Conservation (phyloP, 1,284 basidiomycete genomes). For the Marasmius tenuissimus region DNA sequence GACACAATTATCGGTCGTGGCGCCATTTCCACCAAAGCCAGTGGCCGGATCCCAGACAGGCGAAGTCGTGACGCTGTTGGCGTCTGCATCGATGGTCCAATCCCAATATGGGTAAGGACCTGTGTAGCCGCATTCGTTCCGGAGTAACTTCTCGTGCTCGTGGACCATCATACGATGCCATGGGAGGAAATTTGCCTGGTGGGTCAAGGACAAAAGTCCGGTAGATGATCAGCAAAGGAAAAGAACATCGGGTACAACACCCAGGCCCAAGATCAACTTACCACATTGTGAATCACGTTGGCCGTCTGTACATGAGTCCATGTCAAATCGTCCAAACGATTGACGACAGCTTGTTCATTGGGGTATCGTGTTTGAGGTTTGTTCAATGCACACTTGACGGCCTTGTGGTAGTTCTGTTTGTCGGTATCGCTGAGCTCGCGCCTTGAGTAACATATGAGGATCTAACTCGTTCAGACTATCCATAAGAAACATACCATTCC, state of each 20-base stretch:
- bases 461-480: background rate
- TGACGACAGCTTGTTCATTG: background rate
- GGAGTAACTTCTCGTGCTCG: background rate
- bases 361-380: background rate
- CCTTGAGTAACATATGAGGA: background rate
- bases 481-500: background rate
- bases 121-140: background rate
- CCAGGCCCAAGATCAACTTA: background rate
- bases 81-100: conserved; percentile 2
- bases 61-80: background rate
- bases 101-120: conserved; percentile 3
- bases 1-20: background rate
- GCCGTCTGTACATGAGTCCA: background rate
- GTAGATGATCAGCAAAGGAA: too few species aligned
- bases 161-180: conserved; percentile 2
- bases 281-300: background rate
- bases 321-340: background rate
- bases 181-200: conserved; percentile 3
- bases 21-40: conserved; percentile 3
- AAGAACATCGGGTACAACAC: too few species aligned
- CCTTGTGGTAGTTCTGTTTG: background rate
- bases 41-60: background rate
- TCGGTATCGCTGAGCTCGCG: background rate
- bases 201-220: background rate
- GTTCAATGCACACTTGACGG: background rate